Percentiles rank a stretch among this genome's conserved stretches.
phyloP scores from a whole-genome alignment of 805 yeast species.

The Pichia rugopelliculosa region DNA sequence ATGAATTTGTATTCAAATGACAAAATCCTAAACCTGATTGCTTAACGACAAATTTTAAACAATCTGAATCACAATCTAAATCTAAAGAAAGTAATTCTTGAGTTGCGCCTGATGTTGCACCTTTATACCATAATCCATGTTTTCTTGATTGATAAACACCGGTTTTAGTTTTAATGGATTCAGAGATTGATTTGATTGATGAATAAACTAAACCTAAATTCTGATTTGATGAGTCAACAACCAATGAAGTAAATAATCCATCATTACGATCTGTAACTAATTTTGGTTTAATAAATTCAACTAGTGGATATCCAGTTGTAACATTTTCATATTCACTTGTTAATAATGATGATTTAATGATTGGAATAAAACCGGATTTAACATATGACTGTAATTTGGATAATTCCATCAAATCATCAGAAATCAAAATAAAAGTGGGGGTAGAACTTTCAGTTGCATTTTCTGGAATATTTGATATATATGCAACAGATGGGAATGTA shows the following conservation, averaged over 20 bases:
- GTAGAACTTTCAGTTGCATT: conserved; percentile 5
- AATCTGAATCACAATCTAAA: conserved; percentile 89
- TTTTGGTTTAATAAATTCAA: conserved; percentile 38
- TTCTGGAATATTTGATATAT: not conserved
- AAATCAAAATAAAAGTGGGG: not conserved
- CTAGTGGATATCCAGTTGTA: conserved; percentile 25
- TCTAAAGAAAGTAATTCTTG: conserved; percentile 64
- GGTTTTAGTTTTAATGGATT: conserved; percentile 69
- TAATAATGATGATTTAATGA: conserved; percentile 25
- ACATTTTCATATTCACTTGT: conserved; percentile 29
- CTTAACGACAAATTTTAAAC: conserved; percentile 77
- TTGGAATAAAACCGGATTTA: conserved; percentile 30
- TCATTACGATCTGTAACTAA: conserved; percentile 79
- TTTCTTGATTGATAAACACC: conserved; percentile 95
- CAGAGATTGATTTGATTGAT: conserved; percentile 69
- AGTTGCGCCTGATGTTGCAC: conserved; percentile 93
- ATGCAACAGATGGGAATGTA: conserved; percentile 16
- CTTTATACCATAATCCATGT: conserved; percentile 93
- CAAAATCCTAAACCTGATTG: conserved; percentile 90
- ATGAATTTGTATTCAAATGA: conserved; percentile 73
- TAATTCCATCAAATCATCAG: not conserved
- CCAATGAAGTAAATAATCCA: conserved; percentile 78
- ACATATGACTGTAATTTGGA: not conserved
- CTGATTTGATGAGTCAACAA: conserved; percentile 58
- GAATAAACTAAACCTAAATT: conserved; percentile 90